phyloP scores from a whole-genome alignment of 495 filamentous ascomycete genomes.

The Aspergillus biplanus region DNA sequence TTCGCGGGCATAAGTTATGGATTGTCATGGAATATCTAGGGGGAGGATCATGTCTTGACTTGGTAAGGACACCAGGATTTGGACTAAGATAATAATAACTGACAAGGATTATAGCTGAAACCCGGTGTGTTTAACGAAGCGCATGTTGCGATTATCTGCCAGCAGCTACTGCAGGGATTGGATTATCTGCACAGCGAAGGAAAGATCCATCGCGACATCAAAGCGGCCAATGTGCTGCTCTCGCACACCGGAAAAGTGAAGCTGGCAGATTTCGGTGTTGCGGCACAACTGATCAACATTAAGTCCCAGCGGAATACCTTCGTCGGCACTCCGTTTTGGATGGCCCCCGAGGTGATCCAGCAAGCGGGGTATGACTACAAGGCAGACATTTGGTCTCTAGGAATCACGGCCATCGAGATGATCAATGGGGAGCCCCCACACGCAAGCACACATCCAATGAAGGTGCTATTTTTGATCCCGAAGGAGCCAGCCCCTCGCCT shows the following conservation, averaged over 20 bases:
- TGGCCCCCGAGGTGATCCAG: slow-evolving; percentile 98
- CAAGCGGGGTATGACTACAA: slow-evolving; percentile 97
- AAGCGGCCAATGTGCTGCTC: slow-evolving; percentile 90
- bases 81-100: slow-evolving; percentile 21
- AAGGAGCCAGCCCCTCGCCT: slow-evolving; percentile 86
- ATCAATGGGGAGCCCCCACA: slow-evolving; percentile 92
- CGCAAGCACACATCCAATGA: slow-evolving; percentile 93
- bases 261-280: slow-evolving; percentile 96
- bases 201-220: slow-evolving; percentile 97
- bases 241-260: slow-evolving; percentile 91
- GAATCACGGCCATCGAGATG: slow-evolving; percentile 94
- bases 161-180: slow-evolving; percentile 84
- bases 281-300: slow-evolving; percentile 94
- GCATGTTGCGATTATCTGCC: slow-evolving; percentile 93
- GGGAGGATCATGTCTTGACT: slow-evolving; percentile 88
- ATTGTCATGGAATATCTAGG: slow-evolving; percentile 99
- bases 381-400: slow-evolving; percentile 96
- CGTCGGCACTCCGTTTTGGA: slow-evolving; percentile 99
- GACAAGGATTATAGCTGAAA: slow-evolving; percentile 67
- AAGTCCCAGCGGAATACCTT: slow-evolving; percentile 98
- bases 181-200: slow-evolving; percentile 94
- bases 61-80: slow-evolving; percentile 55
- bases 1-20: slow-evolving; percentile 95
- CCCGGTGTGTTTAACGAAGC: slow-evolving; percentile 87
- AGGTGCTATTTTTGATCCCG: slow-evolving; percentile 95